Evolutionary conservation across 108 stramenopile genomes (phyloP).

Genomic region (Nitzschia palea): DNA sequence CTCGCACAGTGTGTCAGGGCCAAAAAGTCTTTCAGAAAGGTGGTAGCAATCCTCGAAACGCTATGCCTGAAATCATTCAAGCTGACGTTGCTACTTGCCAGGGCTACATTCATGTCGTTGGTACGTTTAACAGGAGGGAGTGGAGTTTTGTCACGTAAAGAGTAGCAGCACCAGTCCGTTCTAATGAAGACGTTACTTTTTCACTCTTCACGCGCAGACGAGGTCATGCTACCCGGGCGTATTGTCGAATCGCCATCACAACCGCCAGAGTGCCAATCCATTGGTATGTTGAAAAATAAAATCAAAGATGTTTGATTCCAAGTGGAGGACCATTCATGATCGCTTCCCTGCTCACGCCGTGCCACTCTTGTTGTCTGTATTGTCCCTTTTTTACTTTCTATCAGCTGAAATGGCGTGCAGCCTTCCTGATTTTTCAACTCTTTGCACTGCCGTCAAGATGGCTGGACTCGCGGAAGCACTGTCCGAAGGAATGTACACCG

Average conservation of each 20-base stretch:
- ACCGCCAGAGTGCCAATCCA: background rate
- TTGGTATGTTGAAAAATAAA: background rate
- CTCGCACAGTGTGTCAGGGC: constrained; percentile 17
- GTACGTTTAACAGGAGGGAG: constrained; percentile 30
- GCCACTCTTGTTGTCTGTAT: constrained; percentile 17
- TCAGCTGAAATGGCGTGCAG: background rate
- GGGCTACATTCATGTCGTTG: constrained; percentile 43
- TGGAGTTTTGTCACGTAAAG: too few relatives aligned
- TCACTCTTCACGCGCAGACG: constrained; percentile 2
- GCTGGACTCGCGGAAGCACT: constrained; percentile 3
- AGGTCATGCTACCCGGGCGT: background rate
- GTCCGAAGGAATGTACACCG: constrained; percentile 1
- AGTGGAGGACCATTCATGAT: background rate
- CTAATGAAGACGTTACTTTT: too few relatives aligned
- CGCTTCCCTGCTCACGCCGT: background rate
- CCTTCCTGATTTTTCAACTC: constrained; percentile 7
- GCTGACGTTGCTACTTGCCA: constrained; percentile 34
- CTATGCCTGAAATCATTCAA: constrained; percentile 1
- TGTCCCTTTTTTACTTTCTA: background rate
- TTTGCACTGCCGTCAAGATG: background rate
- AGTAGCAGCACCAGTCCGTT: too few relatives aligned
- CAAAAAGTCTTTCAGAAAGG: constrained; percentile 12
- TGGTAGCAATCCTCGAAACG: constrained; percentile 9
- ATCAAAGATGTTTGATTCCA: background rate
- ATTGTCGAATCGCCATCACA: background rate